Evolutionary conservation across 2,329 filamentous ascomycete species (phyloP).

Genomic region (Triangularia verruculosa): DNA sequence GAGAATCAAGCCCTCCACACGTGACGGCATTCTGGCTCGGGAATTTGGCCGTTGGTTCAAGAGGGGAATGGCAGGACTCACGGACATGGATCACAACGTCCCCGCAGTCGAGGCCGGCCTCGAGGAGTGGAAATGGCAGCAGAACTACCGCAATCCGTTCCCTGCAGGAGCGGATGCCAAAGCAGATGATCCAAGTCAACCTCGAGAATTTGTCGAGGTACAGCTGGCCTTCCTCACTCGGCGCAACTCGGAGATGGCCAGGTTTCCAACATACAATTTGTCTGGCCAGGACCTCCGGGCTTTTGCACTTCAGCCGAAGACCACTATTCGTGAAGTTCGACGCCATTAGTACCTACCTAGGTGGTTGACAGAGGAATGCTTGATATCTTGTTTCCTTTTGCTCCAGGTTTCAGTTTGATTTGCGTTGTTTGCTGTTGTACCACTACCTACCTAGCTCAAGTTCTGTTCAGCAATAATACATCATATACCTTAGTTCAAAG

Average conservation of each 20-base stretch:
- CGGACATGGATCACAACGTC: not conserved
- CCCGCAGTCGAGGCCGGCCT: not conserved
- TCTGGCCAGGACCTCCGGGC: not conserved
- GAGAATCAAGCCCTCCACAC: not conserved
- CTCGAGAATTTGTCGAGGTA: not conserved
- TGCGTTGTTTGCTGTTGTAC: too few species aligned
- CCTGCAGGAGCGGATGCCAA: not conserved
- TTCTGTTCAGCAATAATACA: too few species aligned
- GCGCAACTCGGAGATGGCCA: not conserved
- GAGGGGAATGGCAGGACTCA: not conserved
- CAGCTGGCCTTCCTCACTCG: not conserved
- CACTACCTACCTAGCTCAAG: too few species aligned
- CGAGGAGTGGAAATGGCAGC: not conserved
- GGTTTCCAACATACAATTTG: not conserved
- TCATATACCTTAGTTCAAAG: too few species aligned
- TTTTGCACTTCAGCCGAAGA: not conserved
- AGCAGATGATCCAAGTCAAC: not conserved
- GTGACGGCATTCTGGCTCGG: not conserved
- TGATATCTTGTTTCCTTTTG: too few species aligned
- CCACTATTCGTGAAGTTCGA: not conserved
- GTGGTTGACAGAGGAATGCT: too few species aligned
- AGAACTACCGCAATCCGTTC: not conserved
- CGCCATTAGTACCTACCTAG: too few species aligned
- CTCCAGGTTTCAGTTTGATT: too few species aligned
- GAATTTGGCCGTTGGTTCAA: not conserved